These are phyloP conservation scores for Pseudocercospora cruenta DNA, from an alignment of 2,329 filamentous ascomycete species.

Conservation along the genomic window DNA sequence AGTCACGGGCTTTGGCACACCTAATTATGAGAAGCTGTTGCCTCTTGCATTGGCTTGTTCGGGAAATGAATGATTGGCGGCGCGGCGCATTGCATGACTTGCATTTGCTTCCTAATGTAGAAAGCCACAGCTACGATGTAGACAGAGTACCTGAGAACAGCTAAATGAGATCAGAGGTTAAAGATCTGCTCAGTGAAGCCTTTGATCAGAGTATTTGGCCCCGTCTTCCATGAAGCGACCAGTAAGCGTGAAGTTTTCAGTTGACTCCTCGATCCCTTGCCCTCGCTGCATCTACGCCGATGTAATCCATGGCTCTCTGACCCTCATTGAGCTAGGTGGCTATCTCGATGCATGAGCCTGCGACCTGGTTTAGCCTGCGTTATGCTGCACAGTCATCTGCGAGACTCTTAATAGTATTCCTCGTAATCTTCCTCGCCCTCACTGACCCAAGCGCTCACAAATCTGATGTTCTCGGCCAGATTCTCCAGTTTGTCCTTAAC, in stretches of 20 bases:
- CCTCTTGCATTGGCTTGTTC: slow-evolving; percentile 18
- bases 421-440: no score
- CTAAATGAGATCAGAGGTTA: background rate
- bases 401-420: background rate
- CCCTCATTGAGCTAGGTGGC: no score
- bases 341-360: no score
- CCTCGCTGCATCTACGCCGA: no score
- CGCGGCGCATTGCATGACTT: background rate
- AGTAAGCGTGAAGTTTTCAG: no score
- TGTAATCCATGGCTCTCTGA: no score
- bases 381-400: background rate
- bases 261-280: no score
- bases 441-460: background rate
- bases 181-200: background rate
- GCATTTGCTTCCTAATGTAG: background rate
- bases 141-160: background rate
- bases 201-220: no score
- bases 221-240: no score
- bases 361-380: no score
- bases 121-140: background rate
- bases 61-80: background rate
- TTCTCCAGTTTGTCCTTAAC: background rate
- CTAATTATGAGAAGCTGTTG: slow-evolving; percentile 31
- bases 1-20: slow-evolving; percentile 39
- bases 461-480: background rate